Evolutionary conservation across 495 filamentous ascomycete genomes (phyloP).

Genomic region (Lophiotrema nucula): DNA sequence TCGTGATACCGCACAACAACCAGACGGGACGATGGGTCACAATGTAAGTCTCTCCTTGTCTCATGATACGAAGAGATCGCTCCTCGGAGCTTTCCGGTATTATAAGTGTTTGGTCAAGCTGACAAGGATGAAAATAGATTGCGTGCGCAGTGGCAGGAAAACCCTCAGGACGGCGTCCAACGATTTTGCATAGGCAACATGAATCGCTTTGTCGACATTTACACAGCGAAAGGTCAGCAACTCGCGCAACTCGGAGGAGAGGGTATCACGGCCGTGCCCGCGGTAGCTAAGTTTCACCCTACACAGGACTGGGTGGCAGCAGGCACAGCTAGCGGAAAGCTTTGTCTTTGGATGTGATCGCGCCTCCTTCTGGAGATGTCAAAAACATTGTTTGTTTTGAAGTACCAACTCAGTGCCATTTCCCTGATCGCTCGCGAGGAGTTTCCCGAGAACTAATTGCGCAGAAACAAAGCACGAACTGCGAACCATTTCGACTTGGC

Average conservation of each 20-base stretch:
- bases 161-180: conserved; percentile 71
- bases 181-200: conserved; percentile 94
- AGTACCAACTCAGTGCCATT: too few relatives aligned
- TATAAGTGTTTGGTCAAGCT: neutral
- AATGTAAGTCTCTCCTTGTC: conserved; percentile 52
- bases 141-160: conserved; percentile 86
- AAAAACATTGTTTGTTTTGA: too few relatives aligned
- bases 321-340: conserved; percentile 88
- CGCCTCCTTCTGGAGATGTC: neutral
- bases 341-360: conserved; percentile 84
- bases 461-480: too few relatives aligned
- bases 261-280: conserved; percentile 89
- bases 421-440: too few relatives aligned
- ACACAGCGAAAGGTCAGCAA: conserved; percentile 74
- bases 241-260: conserved; percentile 86
- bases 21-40: conserved; percentile 86
- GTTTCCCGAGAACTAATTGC: too few relatives aligned
- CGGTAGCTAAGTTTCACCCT: conserved; percentile 87
- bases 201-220: conserved; percentile 96
- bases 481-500: too few relatives aligned
- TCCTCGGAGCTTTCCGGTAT: neutral
- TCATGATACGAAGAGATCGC: neutral
- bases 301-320: conserved; percentile 87
- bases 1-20: conserved; percentile 82
- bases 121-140: conserved; percentile 55